A percentile compares a stretch with the other conserved stretches of the same genome.
Evolutionary conservation across 768 basidiomycete genomes (phyloP).

Genomic region (Leccinellum rugosiceps): DNA sequence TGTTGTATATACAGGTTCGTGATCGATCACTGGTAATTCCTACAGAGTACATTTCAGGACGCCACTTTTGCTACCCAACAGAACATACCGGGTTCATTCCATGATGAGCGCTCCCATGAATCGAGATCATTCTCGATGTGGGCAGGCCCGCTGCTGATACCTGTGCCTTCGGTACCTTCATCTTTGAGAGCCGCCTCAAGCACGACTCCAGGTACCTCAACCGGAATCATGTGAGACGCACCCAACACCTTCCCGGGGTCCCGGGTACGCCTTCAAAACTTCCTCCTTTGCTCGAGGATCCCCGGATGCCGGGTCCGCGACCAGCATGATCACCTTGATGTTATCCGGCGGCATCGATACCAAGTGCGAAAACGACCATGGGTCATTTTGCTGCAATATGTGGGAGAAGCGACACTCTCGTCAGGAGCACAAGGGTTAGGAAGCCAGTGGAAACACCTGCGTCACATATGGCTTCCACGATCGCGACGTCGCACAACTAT

Average conservation of each 20-base stretch:
- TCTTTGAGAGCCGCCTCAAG: constrained; percentile 4
- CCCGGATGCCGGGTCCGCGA: constrained; percentile 9
- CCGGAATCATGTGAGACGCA: constrained; percentile 11
- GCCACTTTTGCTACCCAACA: no score
- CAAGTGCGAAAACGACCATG: constrained; percentile 18
- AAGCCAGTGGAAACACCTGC: constrained; percentile 3
- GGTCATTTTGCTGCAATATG: constrained; percentile 15
- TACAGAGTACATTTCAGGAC: no score
- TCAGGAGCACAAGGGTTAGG: neutral
- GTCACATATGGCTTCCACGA: constrained; percentile 7
- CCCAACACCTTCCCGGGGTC: constrained; percentile 9
- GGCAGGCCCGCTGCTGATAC: no score
- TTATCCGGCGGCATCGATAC: constrained; percentile 5
- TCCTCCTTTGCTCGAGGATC: neutral
- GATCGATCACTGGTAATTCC: no score
- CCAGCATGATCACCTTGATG: constrained; percentile 8
- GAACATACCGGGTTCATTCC: no score
- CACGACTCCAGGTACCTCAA: constrained; percentile 12
- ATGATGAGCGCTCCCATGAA: no score
- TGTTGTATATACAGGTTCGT: no score
- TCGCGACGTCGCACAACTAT: neutral
- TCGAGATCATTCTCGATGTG: no score
- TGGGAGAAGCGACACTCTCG: neutral
- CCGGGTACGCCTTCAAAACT: constrained; percentile 3
- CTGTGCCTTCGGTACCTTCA: neutral